Evolutionary conservation across 768 basidiomycete species (phyloP), one percentile per base, ranked within the genome.

Genomic region (Mycena belliarum): DNA sequence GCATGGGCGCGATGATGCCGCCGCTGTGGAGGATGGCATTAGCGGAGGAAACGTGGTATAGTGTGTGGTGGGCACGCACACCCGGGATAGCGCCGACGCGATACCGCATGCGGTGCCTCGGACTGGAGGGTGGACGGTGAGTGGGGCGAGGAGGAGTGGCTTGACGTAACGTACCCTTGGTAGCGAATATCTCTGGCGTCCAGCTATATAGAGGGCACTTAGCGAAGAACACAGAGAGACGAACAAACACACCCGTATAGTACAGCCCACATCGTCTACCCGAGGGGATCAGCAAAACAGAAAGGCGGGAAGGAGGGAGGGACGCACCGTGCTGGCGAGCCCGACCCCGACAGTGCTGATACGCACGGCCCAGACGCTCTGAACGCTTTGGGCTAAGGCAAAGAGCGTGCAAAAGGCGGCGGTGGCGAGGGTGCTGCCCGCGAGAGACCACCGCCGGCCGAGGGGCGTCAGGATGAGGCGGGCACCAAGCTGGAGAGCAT

Each of bases 61-160:
- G 33, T 40, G 51, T 23, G 42, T 37, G 38, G n/a, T n/a, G 23
- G 50, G 24, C 21, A 77, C 87, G 49, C 66, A 93, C 87, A 95
- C 85, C 70, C 94, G 79, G 2, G 89, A 93, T 1, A 95, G 71
- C 11, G 92, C 93, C 4, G 91, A 92, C 0, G 93, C 93, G 50
- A 91, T 88, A 1, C 93, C 93, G 66, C 89, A 88, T 0, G 93
- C 94, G 0, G 93, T 93, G 25, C 94, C 93, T 46, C 93, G 84
- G 3, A 94, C 89, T 86, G 63, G 1, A 12, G 9, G n/a, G n/a
- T n/a, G 23, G 1, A 26, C 29, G 29, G 29, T 32, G 28, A 4
- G 48, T 21, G 49, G 29, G 59, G 21, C 14, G 60, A 43, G 50
- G 49, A 11, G 28, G 50, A 46, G 24, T 45, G 18, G 10, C 25